These are phyloP conservation scores for Noccaea caerulescens DNA, from an alignment of 345 rosid genomes.

Conservation along the genomic window DNA sequence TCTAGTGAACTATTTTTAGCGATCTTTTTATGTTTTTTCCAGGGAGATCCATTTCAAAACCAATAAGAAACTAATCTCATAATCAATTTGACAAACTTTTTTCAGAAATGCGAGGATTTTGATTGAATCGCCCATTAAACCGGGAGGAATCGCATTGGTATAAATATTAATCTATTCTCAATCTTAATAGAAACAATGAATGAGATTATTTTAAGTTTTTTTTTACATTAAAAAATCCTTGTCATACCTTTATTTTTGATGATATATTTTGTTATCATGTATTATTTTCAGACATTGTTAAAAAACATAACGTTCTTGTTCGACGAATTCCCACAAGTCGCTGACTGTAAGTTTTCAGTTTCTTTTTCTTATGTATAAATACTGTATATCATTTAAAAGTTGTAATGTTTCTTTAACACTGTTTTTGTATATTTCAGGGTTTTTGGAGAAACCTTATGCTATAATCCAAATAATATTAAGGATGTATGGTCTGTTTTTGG, in stretches of 20 bases:
- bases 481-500: conserved; percentile 50
- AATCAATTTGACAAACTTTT: background rate
- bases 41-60: background rate
- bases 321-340: conserved; percentile 65
- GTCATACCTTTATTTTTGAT: background rate
- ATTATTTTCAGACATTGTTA: conserved; percentile 51
- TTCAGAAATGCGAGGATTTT: conserved; percentile 69
- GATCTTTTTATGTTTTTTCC: background rate
- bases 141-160: conserved; percentile 78
- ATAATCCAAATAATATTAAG: conserved; percentile 46
- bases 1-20: background rate
- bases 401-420: background rate
- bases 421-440: conserved; percentile 51
- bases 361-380: background rate
- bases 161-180: conserved; percentile 10
- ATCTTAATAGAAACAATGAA: background rate
- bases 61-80: conserved; percentile 2
- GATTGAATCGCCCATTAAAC: conserved; percentile 80
- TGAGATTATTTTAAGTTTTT: background rate
- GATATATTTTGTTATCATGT: background rate
- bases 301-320: conserved; percentile 57
- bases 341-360: conserved; percentile 57
- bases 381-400: conserved; percentile 1
- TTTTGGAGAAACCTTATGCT: conserved; percentile 61
- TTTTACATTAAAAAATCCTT: background rate